Base-by-base conservation (phyloP, 495 filamentous ascomycete species). In the Lophium mytilinum region DNA sequence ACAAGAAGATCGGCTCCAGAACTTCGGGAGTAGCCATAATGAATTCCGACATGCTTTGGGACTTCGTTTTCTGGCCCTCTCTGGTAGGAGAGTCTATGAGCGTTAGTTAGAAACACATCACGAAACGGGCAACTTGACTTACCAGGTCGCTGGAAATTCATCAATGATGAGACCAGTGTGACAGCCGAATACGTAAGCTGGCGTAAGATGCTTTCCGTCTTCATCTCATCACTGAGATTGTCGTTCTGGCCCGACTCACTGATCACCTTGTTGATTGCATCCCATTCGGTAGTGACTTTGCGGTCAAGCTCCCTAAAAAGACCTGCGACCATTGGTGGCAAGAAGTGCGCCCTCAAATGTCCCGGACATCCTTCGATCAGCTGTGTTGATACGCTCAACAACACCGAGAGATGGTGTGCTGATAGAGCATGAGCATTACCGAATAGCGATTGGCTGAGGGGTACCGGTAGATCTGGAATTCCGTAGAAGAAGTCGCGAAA, bases 191-290 rank as follows among this genome's bases (percentile, higher is more conserved):
- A 89, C 0, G 93, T 96, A 47, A 97, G 76, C 56, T 95, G 89
- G n/a, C 93, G 83, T 35, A 99, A 76, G 24, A 97, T 93, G 69
- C 92, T 96, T 68, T 99, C 93, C 17, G 88, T 85, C 71, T 95
- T 95, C 93, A 99, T 99, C 74, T 99, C 94, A 61, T 95, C 87
- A 1, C 87, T 85, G 37, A 99, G 75, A 63, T 86, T 78, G 46
- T 80, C 82, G 42, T 83, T 83, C 15, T 85, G 82, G 0, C 79
- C 78, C 9, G 81, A 82, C 33, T 82, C 75, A 57, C 80, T 80
- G 8, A 76, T 78, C 21, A 86, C 80, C 60, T 80, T 82, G 54
- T 85, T 81, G 50, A 84, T 77, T 8, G 72, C 64, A 39, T 80
- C 78, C 93, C 93, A 99, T 66, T 96, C 93, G 0, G 78, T 76